Evolutionary conservation across 768 basidiomycete genomes (phyloP).

Genomic region (Amanita jacksonii): DNA sequence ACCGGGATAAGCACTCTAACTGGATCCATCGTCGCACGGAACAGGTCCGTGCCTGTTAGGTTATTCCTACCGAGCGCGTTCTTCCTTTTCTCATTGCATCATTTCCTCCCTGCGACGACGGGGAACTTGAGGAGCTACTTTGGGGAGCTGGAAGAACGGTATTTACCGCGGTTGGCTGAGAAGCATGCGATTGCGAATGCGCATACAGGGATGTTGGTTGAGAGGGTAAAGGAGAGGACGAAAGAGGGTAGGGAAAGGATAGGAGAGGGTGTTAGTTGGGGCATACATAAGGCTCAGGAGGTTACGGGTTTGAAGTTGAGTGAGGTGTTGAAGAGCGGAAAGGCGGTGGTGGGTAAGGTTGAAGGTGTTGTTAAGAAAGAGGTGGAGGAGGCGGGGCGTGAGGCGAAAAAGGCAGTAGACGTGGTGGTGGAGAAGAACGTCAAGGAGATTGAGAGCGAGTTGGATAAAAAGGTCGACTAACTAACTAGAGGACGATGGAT

Average conservation of each 20-base stretch:
- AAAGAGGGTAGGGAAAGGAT: conserved; percentile 34
- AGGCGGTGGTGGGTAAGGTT: conserved; percentile 14
- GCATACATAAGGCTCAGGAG: conserved; percentile 51
- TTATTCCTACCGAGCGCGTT: conserved; percentile 69
- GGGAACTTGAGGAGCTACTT: conserved; percentile 59
- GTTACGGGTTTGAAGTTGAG: conserved; percentile 65
- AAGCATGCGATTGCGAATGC: conserved; percentile 57
- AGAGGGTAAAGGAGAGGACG: conserved; percentile 43
- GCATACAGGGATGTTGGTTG: conserved; percentile 51
- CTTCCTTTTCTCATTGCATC: conserved; percentile 55
- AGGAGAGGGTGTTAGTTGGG: conserved; percentile 32
- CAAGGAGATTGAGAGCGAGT: too few relatives aligned
- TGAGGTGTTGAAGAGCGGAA: conserved; percentile 41
- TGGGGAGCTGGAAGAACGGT: conserved; percentile 57
- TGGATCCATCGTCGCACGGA: conserved; percentile 79
- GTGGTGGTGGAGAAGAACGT: too few relatives aligned
- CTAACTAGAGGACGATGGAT: too few relatives aligned
- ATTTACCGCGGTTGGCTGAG: conserved; percentile 60
- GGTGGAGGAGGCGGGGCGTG: conserved; percentile 11
- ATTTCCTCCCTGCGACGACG: conserved; percentile 84
- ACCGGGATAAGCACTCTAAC: conserved; percentile 83
- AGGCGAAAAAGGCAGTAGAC: too few relatives aligned
- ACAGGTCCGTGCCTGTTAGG: conserved; percentile 60
- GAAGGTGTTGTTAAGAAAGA: conserved; percentile 20
- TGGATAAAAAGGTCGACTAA: too few relatives aligned